Percentiles rank a stretch among this genome's conserved stretches.
phyloP scores from a whole-genome alignment of 208 protist genomes.

The Acanthamoeba castellanii region DNA sequence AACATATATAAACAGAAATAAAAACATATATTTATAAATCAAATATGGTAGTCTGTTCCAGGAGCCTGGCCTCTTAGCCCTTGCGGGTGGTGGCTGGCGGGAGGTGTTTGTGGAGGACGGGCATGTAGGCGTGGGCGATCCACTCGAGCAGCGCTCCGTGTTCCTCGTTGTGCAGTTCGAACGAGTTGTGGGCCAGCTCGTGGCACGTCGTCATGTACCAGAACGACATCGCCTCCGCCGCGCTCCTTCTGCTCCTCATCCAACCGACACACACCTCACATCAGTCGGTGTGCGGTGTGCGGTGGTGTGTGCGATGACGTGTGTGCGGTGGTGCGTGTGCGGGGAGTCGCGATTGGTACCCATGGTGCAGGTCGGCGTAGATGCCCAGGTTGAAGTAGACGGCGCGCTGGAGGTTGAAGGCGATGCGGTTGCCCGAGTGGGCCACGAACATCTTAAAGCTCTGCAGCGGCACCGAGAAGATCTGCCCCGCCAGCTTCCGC shows the following conservation, averaged over 20 bases:
- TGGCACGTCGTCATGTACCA: conserved; percentile 35
- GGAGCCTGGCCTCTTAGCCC: no score
- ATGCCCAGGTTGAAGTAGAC: conserved; percentile 46
- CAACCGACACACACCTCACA: background rate
- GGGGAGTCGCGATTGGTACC: background rate
- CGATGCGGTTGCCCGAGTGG: conserved; percentile 10
- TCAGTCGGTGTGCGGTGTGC: background rate
- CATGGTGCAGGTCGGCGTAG: background rate
- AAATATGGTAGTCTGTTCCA: no score
- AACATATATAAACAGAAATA: no score
- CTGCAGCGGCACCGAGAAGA: conserved; percentile 14
- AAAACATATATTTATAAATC: no score
- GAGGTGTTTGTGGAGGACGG: background rate
- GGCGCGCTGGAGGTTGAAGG: background rate
- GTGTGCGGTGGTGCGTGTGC: background rate
- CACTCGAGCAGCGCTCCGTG: conserved; percentile 12
- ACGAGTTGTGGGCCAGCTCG: conserved; percentile 29
- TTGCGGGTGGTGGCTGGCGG: no score
- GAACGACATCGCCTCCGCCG: background rate
- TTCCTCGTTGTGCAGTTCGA: conserved; percentile 11
- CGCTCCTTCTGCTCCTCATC: background rate
- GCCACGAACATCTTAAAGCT: conserved; percentile 30
- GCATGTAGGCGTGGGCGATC: background rate
- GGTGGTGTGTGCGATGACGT: no score
- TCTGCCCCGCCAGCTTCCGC: background rate